These are phyloP conservation scores for Leucaena leucocephala DNA, from an alignment of 306 rosid species.

Conservation along the genomic window DNA sequence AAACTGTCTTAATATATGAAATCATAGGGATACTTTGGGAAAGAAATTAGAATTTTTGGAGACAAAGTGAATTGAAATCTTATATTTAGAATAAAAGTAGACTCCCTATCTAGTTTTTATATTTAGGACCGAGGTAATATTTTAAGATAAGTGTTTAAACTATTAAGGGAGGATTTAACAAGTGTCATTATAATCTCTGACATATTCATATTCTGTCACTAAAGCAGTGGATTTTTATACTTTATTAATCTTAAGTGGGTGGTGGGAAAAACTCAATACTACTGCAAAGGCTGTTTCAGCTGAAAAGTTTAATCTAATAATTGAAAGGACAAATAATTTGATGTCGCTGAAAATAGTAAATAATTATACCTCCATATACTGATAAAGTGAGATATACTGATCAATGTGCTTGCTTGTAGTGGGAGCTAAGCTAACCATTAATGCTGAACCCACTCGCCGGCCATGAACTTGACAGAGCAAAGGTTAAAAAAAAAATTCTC, in stretches of 20 bases:
- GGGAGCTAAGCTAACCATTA: conserved; percentile 7
- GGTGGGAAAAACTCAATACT: not conserved
- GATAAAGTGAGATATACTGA: not conserved
- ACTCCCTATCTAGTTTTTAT: too few species aligned
- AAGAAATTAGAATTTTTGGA: too few species aligned
- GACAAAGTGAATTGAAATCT: too few species aligned
- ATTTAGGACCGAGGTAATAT: too few species aligned
- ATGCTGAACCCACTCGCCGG: not conserved
- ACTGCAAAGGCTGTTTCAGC: not conserved
- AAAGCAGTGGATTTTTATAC: not conserved
- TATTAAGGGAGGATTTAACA: not conserved
- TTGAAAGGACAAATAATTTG: not conserved
- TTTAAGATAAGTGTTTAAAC: not conserved
- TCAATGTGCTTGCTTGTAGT: not conserved
- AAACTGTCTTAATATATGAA: too few species aligned
- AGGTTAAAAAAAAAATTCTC: too few species aligned
- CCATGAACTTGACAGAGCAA: not conserved
- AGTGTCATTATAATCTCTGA: not conserved
- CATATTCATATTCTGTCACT: not conserved
- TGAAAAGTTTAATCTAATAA: too few species aligned
- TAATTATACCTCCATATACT: not conserved
- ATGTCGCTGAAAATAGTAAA: not conserved
- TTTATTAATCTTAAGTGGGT: not conserved
- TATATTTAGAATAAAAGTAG: too few species aligned
- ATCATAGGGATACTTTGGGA: too few species aligned